Base-by-base conservation (phyloP, 2,329 filamentous ascomycete genomes). In the Colletotrichum navitas region DNA sequence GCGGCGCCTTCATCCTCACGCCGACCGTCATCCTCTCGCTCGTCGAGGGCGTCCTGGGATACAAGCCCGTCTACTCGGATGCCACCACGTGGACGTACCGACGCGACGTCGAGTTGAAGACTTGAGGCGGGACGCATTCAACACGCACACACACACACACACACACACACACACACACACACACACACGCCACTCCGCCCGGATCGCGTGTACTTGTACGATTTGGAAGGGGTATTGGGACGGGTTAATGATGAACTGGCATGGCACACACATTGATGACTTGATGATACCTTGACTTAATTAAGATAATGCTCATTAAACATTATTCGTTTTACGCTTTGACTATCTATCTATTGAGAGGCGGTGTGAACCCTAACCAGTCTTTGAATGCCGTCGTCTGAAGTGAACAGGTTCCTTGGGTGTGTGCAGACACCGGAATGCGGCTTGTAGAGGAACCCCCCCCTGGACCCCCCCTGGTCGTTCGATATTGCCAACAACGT, bases 1-100 rank as follows among this genome's bases (percentile, higher is more conserved):
- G 75, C 49, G 74, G 76, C 11, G 61, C 74, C 3, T 82, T 81
- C 63, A 74, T 76, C 0, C 74, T 87, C 11, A 84, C 81, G 18
- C 77, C 85, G 1, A 81, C 84, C n/a, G 77, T 85, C 41, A 75
- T 87, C 14, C 76, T 87, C 26, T 79, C 81, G 0, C 76, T 88
- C 10, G 78, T 87, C 0, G 85, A 88, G 67, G 81, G 82, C 5
- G 79, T 85, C 1, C 76, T 88, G 66, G 85, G 85, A 0, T 88
- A 88, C 71, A 75, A 80, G 64, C 75, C 73, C 24, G 74, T 84
- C 4, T 67, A 65, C 36, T 65, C 61, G 14, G 65, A 74, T 39
- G 72, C 69, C 5, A 66, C 67, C 16, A 63, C 72, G n/a, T 74
- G 72, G 72, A 73, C 60, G n/a, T 73, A 70, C 43, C 69, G 72